Base-by-base conservation (phyloP, 1,139 yeast genomes). In the Debaryomyces sp. region DNA sequence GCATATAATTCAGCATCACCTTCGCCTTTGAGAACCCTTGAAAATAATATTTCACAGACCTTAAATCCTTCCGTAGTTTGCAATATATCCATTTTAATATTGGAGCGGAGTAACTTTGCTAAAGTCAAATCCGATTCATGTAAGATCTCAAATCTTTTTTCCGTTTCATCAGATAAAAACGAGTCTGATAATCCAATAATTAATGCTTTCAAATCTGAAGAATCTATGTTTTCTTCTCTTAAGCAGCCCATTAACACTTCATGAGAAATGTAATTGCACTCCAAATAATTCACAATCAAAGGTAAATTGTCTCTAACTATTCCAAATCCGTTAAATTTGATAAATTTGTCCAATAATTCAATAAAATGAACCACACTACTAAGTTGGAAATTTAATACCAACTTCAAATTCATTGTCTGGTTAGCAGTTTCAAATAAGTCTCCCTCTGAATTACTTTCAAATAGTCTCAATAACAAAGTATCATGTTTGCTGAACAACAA, bases 361-460 rank as follows among this genome's bases (percentile, higher is more conserved):
- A 75, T 53, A 54, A 79, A 70, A 1, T 60, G 52, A 2, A 43
- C 42, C 1, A 67, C 48, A 6, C 57, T 51, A 36, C 47, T 56
- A 34, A 49, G 59, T 53, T 54, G 57, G 49, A 60, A 66, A 49
- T 69, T 67, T n/a, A 77, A 61, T 30, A 84, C 54, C 6, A 82
- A 56, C 45, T 70, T 70, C 49, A 86, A 63, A 52, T 77, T 75
- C 30, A 82, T 66, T 0, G 84, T 75, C 55, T 85, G 88, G 23
- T 75, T 57, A 1, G 81, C 65, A 0, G 66, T 74, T 50, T 81
- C 78, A 45, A 78, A 78, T 15, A 88, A 66, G 4, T 71, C 79
- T 13, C 88, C 89, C 60, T 88, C 95, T 4, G 85, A 74, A 37
- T 68, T 70, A 22, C 76, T 68, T 51, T 79, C 84, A 56, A 83